Percentiles rank a stretch among this genome's conserved stretches.
Conservation (phyloP, 371 early-diverging fungal species). For the Blastocladiella emersonii region DNA sequence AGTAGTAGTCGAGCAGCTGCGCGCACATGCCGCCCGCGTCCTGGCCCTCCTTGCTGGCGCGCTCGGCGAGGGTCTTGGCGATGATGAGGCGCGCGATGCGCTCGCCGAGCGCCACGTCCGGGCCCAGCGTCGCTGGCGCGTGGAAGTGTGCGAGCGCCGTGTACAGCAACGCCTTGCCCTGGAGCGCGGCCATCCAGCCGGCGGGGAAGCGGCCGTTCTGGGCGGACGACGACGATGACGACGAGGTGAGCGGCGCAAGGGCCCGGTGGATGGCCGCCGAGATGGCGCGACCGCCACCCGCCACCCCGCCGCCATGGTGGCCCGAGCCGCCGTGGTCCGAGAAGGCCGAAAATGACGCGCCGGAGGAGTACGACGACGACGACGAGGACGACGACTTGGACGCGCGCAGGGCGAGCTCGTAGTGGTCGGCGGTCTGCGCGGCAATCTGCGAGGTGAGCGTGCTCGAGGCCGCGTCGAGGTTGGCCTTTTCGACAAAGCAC, state of each 20-base stretch:
- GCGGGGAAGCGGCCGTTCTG: not conserved
- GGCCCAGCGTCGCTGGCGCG: not conserved
- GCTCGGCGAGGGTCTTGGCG: conserved; percentile 1
- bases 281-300: not conserved
- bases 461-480: conserved; percentile 22
- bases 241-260: not conserved
- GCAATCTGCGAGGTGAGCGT: conserved; percentile 21
- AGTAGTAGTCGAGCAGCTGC: not conserved
- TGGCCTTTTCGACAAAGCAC: conserved; percentile 33
- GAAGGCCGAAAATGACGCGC: not conserved
- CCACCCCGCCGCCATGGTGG: too few species aligned
- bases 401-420: conserved; percentile 17
- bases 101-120: not conserved
- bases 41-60: not conserved
- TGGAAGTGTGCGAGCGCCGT: conserved; percentile 35
- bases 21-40: not conserved
- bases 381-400: not conserved
- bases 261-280: not conserved
- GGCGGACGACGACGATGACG: not conserved
- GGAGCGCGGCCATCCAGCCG: conserved; percentile 18
- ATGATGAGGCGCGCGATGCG: not conserved
- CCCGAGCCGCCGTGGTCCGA: conserved; percentile 7
- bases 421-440: conserved; percentile 28
- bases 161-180: conserved; percentile 23
- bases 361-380: not conserved